Conservation (phyloP, 225 moss, liverwort and hornwort genomes). For the Ulota crispa region DNA sequence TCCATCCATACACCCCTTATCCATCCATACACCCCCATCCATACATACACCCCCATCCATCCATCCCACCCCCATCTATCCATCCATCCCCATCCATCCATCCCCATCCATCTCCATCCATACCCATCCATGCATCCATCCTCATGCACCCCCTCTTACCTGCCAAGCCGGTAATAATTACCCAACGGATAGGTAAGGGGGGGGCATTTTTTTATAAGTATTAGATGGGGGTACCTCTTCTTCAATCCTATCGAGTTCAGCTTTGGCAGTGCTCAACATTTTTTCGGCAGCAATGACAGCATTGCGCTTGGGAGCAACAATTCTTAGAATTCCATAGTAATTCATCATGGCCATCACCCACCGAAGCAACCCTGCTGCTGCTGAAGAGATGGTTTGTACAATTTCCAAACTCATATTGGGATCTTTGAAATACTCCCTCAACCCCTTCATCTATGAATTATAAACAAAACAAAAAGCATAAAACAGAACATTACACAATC, state of each 20-base stretch:
- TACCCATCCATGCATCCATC: too few species aligned
- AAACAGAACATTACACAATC: neutral
- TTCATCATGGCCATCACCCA: constrained; percentile 99
- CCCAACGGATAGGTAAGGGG: too few species aligned
- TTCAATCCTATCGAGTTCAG: constrained; percentile 65
- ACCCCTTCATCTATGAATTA: constrained; percentile 59
- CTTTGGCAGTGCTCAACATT: constrained; percentile 64
- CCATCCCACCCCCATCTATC: too few species aligned
- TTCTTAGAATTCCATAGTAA: constrained; percentile 69
- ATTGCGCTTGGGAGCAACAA: constrained; percentile 80
- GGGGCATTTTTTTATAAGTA: too few species aligned
- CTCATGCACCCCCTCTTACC: too few species aligned
- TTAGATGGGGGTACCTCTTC: constrained; percentile 58
- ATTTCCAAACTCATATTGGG: constrained; percentile 74
- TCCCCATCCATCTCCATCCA: too few species aligned
- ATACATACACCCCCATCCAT: too few species aligned
- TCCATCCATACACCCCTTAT: too few species aligned
- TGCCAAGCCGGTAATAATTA: too few species aligned
- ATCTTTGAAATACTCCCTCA: constrained; percentile 83
- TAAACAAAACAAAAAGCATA: too few species aligned
- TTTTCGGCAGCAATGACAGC: constrained; percentile 73
- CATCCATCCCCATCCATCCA: too few species aligned
- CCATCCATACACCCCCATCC: too few species aligned
- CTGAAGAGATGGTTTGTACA: constrained; percentile 64
- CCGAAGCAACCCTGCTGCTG: constrained; percentile 71